Base-by-base conservation (phyloP, 1,284 basidiomycete genomes). In the Boletus holoroseus region DNA sequence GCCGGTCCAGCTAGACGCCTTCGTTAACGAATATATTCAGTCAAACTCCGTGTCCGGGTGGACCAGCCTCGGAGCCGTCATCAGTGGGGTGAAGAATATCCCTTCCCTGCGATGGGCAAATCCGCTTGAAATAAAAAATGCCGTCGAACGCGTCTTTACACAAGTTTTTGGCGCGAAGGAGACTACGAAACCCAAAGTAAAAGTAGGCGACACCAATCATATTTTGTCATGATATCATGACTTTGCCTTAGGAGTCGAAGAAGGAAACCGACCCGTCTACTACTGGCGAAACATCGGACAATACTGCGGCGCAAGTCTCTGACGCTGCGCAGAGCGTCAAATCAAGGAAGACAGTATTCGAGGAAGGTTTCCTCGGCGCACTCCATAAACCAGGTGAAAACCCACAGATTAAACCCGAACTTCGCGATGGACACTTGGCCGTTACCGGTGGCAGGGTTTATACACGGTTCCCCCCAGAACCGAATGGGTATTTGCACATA, bases 401-500 rank as follows among this genome's bases (percentile, higher is more conserved):
- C 71, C 87, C 91, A 31, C 96, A 99, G 71, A 81, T 88, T 48
- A 78, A 86, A 55, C 78, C 85, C 7, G 75, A 79, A 52, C 81
- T 97, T 53, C 87, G 87, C 50, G 83, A 92, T 54, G 74, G 83
- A 58, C 96, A 99, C 67, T 75, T 99, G 40, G 77, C 78, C 15
- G 79, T 78, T 15, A 98, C 96, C 0, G 81, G 82, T 24, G 92
- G 93, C 12, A 73, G 81, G 53, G 94, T 99, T 5, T 88, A 88
- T 74, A 99, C 96, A 7, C 92, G 96, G 34, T 99, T 99, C 74
- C 96, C 96, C 20, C 96, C 96, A 3, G 96, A 99, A 73, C 96
- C 96, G 2, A 99, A 99, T 67, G 95, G 95, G 5, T 98, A 82
- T 73, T 76, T 98, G 43, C 94, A 97, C 68, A 93, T 97, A 54